Evolutionary conservation across 345 rosid genomes (phyloP).

Genomic region (Murraya koenigii): DNA sequence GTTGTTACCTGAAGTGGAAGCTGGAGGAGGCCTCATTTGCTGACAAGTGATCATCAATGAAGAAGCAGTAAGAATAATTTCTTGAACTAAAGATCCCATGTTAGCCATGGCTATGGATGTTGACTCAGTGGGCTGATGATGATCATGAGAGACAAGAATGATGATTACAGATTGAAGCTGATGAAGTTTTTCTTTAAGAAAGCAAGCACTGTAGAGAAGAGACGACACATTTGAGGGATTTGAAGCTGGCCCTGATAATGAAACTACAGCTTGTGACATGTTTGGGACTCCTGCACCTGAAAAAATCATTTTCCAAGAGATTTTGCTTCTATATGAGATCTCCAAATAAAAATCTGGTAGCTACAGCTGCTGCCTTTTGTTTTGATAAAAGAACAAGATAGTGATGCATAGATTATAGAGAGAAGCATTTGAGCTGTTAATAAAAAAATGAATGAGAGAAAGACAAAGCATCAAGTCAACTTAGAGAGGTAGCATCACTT

Average conservation of each 20-base stretch:
- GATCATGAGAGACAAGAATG: constrained; percentile 37
- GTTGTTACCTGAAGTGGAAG: constrained; percentile 12
- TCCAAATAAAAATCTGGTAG: neutral
- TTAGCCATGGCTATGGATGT: constrained; percentile 43
- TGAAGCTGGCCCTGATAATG: constrained; percentile 16
- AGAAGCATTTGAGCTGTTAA: neutral
- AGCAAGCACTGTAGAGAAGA: constrained; percentile 54
- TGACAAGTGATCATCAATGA: constrained; percentile 68
- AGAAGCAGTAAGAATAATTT: constrained; percentile 59
- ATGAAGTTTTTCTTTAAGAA: constrained; percentile 59
- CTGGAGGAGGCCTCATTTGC: constrained; percentile 33
- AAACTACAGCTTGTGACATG: constrained; percentile 19
- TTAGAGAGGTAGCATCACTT: constrained; percentile 5
- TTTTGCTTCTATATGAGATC: neutral
- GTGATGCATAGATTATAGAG: neutral
- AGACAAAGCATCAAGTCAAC: constrained; percentile 49
- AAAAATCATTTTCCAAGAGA: constrained; percentile 28
- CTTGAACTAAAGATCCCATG: constrained; percentile 54
- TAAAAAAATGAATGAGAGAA: neutral
- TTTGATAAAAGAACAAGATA: neutral
- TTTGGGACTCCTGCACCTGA: constrained; percentile 18
- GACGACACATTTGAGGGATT: constrained; percentile 27
- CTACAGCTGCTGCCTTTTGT: neutral
- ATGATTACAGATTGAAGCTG: constrained; percentile 56
- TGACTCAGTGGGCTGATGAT: constrained; percentile 34